Evolutionary conservation across 208 protist genomes (phyloP), one percentile per base, ranked within the genome.

Genomic region (Balamuthia mandrillaris): DNA sequence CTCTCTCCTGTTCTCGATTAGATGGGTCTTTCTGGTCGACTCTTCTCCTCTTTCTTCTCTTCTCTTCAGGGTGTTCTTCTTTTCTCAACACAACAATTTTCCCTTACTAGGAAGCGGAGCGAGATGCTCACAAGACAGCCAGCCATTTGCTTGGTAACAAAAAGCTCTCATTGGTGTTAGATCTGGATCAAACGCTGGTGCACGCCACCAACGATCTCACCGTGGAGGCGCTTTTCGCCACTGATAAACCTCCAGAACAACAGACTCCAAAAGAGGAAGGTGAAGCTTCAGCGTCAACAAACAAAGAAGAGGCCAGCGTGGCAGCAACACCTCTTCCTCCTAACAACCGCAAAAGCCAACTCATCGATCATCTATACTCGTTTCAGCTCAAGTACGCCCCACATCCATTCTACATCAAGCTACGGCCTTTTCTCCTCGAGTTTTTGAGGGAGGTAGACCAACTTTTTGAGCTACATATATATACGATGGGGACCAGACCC

Each of bases 401-500:
- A 3, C 0, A 68, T 56, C 35, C 27, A 31, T 58, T 42, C 27
- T 27, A 68, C 61, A 31, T 60, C 52, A 79, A 88, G 24, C 42
- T 84, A 2, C 29, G 41, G 49, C 91, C 91, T 49, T 44, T 84
- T 61, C 52, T 90, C 14, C 24, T 49, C 10, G 41, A 88, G 18
- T 93, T 94, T 18, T 85, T 94, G 21, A 45, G 52, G 44, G 33
- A 41, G 16, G 45, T 87, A 0, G 58, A 70, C 18, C 6, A 70
- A 45, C 31, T 90, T 14, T 94, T 85, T 58, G 90, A 94, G 81
- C 47, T 94, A 24, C 89, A 94, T 70, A 86, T 94, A 35, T 94
- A 90, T 81, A 94, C 91, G 35, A 88, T 91, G 81, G 91, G 91
- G 31, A 86, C 78, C 16, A 45, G 88, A 24, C n/a, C 54, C 14